Base-by-base conservation (phyloP, 2,329 filamentous ascomycete genomes). In the Penicillium concentricum region DNA sequence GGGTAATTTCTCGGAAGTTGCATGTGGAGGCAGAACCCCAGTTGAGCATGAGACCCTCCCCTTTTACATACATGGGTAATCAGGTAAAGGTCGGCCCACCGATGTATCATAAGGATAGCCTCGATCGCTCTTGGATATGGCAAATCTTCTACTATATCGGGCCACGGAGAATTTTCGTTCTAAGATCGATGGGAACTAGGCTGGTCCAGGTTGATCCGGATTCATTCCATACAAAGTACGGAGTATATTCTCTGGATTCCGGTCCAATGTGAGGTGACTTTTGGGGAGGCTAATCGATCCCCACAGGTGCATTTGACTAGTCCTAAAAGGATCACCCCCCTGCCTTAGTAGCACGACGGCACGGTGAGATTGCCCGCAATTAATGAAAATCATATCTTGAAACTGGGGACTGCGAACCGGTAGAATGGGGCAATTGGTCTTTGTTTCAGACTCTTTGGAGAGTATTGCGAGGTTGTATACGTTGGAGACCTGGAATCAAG, bases 281-380 rank as follows among this genome's bases (percentile, higher is more conserved):
- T 34, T 32, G 26, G 26, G n/a, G 16, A 50, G 32, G 22, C n/a
- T 26, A 38, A 43, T 43, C 13, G 1, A 26, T 39, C 41, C 20
- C 54, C 48, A 56, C 54, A 45, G 13, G 34, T 45, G 35, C 24
- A 42, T 28, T 47, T 18, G n/a, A 47, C 43, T 22, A 57, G 44
- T 54, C 50, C 35, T 7, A 32, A 48, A 55, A 56, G 38, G 61
- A 63, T 60, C 37, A 43, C 54, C 38, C 58, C 58, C 61, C 53
- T 61, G 60, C 62, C 44, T 61, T 62, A 64, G 60, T 39, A 43
- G 37, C 10, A 39, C 12, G 42, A 54, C 44, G 57, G 58, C 49
- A 49, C 18, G 51, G 54, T 41, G 38, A 44, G 41, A 48, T 28
- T 28, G 4, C 34, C 24, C 35, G 30, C 48, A 43, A 24, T 38